Base-by-base conservation (phyloP, 768 basidiomycete genomes). In the Amanita brunnescens region DNA sequence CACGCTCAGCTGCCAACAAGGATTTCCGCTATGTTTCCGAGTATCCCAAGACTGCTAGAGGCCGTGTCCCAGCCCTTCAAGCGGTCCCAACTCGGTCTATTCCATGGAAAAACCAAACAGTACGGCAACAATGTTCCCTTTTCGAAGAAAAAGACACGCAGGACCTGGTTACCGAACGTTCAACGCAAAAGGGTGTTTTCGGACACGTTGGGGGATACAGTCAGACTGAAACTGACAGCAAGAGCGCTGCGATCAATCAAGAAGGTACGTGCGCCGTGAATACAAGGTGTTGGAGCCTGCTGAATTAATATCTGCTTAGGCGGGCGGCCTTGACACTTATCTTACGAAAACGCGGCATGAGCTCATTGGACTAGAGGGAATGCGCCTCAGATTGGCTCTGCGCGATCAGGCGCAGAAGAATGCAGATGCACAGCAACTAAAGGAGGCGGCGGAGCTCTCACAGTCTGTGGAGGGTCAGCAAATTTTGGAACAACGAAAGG, bases 71-170 rank as follows among this genome's bases (percentile, higher is more conserved):
- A 79, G 54, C 84, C 87, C 6, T 90, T 91, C 70, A 92, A 91
- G 63, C 84, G 88, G 38, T 70, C 87, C 1, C 81, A 91, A 58
- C 70, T 79, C 2, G 91, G 90, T 49, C 81, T 94, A 1, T 92
- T 87, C 62, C 87, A 91, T 49, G 90, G 90, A 13, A 85, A 83
- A 63, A 79, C 71, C 49, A 88, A 83, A 59, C 83, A 82, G 59
- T 81, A 81, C 57, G 91, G 91, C 21, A 92, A 93, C 73, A 92
- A 85, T 61, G 89, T 93, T 43, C 90, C 91, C 0, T 85, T 90
- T 66, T 92, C 91, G 20, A 84, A 85, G 63, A 78, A 85, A 64
- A 93, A 92, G 71, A 92, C 92, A 21, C 83, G 87, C 45, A 75
- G 91, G 35, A 78, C 85, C 39, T 94, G 91, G 91, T 72, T 91